These are phyloP conservation scores for Teratosphaeria pseudoeucalypti DNA, from an alignment of 2,329 filamentous ascomycete species.

Conservation along the genomic window DNA sequence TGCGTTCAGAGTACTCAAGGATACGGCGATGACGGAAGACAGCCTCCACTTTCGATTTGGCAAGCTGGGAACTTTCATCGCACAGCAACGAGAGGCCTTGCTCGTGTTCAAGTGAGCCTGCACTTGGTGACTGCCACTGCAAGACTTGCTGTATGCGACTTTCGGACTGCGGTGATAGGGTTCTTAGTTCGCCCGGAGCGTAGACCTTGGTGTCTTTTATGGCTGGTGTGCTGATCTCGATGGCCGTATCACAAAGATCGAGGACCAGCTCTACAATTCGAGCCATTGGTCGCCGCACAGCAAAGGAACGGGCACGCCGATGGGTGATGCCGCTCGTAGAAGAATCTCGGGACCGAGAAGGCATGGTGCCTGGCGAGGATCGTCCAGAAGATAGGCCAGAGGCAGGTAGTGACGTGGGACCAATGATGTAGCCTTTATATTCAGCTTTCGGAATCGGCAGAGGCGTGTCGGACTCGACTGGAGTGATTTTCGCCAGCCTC, in stretches of 20 bases:
- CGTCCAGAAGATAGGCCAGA: constrained; percentile 62
- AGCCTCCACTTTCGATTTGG: constrained; percentile 82
- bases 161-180: constrained; percentile 91
- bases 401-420: constrained; percentile 53
- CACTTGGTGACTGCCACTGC: constrained; percentile 89
- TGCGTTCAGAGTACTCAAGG: constrained; percentile 90
- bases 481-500: constrained; percentile 47
- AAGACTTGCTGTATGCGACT: constrained; percentile 86
- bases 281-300: constrained; percentile 76
- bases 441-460: constrained; percentile 44
- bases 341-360: constrained; percentile 57
- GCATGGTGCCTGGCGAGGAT: constrained; percentile 56
- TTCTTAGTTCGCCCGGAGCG: constrained; percentile 66
- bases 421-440: constrained; percentile 81
- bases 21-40: constrained; percentile 85
- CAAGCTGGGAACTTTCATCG: constrained; percentile 74
- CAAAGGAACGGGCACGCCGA: constrained; percentile 81
- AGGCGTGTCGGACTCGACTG: constrained; percentile 39
- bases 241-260: constrained; percentile 87
- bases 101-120: constrained; percentile 81
- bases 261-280: constrained; percentile 90
- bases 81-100: constrained; percentile 81
- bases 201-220: constrained; percentile 73
- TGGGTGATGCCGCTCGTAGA: constrained; percentile 55
- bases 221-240: constrained; percentile 88